Base-by-base conservation (phyloP, 129 eudicot species). In the Flaveria bidentis region DNA sequence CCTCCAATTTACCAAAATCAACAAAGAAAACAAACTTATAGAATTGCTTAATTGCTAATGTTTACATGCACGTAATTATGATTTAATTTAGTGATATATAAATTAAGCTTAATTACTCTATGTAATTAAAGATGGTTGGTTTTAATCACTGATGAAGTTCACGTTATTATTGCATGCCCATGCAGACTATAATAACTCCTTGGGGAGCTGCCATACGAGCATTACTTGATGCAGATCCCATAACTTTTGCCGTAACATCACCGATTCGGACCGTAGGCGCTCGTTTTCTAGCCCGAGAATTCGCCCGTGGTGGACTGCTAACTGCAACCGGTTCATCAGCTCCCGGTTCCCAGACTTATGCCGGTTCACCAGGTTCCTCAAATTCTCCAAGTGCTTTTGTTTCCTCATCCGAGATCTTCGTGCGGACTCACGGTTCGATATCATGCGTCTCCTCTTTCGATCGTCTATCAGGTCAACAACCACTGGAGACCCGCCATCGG, bases 401-500 rank as follows among this genome's bases (percentile, higher is more conserved):
- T 93, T 93, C 45, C 96, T 71, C 96, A 90, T 84, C 30, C 98
- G 88, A 9, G 98, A 93, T 72, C 98, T 81, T 71, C 96, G 61
- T 2, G 98, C 98, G 2, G 98, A 93, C 76, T 90, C 96, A 76
- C 98, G 92, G 90, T 93, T 93, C 5, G 98, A 93, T 74, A 90
- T 67, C 98, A 88, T 93, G 12, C 98, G 92, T 81, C 88, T 86
- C 44, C 85, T 83, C 82, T 93, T 93, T 13, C 92, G 83, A 14
- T 90, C 98, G 16, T 90, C 96, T 10, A 71, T 42, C 6, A n/a
- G 79, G 36, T 39, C 49, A 4, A 51, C 72, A 17, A 83, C 67
- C 2, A 42, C 26, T 1, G 67, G 85, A 68, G 71, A 55, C 56
- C 72, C 72, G 6, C 78, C 87, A 47, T 80, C 87, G 0, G 91